These are phyloP conservation scores for Erodium trifolium DNA, from an alignment of 441 rosid genomes.

Conservation along the genomic window DNA sequence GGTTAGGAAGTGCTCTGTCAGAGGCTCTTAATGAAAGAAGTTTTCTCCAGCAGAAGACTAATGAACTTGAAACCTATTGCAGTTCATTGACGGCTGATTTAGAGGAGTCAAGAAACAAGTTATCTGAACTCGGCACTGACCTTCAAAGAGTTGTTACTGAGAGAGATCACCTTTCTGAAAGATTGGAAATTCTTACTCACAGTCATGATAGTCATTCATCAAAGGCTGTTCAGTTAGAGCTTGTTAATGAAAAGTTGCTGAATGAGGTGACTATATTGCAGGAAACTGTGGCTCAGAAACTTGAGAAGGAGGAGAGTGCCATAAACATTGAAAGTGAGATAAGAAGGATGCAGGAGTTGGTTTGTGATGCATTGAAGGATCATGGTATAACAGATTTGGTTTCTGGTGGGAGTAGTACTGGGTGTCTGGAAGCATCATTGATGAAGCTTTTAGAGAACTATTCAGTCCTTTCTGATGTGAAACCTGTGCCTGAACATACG, in stretches of 20 bases:
- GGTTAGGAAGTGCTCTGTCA: conserved; percentile 69
- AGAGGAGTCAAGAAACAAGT: conserved; percentile 53
- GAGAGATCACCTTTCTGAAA: conserved; percentile 53
- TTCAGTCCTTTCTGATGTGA: conserved; percentile 24
- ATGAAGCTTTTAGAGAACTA: conserved; percentile 63
- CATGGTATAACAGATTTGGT: conserved; percentile 38
- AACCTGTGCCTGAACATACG: conserved; percentile 30
- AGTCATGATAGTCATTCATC: conserved; percentile 43
- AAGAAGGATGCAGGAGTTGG: conserved; percentile 48
- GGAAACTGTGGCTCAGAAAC: conserved; percentile 47
- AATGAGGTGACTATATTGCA: conserved; percentile 45
- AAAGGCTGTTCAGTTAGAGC: conserved; percentile 42
- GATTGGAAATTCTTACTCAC: conserved; percentile 41
- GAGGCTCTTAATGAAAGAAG: conserved; percentile 55
- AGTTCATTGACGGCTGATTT: conserved; percentile 58
- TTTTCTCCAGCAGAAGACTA: conserved; percentile 64
- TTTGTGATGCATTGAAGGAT: conserved; percentile 55
- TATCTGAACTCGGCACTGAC: conserved; percentile 46
- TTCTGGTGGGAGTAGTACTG: conserved; percentile 38
- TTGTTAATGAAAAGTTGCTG: conserved; percentile 51
- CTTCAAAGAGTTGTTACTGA: conserved; percentile 43
- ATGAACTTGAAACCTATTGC: conserved; percentile 54
- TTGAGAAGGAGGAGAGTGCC: conserved; percentile 42
- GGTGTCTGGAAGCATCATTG: conserved; percentile 59
- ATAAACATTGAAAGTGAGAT: conserved; percentile 43